A percentile compares a stretch with the other conserved stretches of the same genome.
Evolutionary conservation across 2,329 filamentous ascomycete genomes (phyloP).

Genomic region (Waltergamsia citrina): DNA sequence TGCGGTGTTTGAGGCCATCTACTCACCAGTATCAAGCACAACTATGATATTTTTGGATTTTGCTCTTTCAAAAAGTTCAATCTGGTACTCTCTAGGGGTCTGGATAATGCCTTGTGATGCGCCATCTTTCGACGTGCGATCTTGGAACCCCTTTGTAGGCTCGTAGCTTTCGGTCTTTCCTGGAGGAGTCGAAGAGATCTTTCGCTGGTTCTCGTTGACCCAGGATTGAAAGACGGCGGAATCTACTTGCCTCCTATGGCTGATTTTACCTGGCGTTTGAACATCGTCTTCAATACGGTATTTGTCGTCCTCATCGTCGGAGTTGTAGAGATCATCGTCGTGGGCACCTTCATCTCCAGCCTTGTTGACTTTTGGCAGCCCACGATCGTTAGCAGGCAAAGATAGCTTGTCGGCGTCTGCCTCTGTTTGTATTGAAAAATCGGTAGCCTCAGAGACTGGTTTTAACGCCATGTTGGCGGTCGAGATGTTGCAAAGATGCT

Average conservation of each 20-base stretch:
- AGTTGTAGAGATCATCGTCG: too few species aligned
- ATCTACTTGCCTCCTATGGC: conserved; percentile 38
- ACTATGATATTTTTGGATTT: conserved; percentile 83
- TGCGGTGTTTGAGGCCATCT: too few species aligned
- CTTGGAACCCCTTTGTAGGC: conserved; percentile 19
- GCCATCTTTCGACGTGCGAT: conserved; percentile 25
- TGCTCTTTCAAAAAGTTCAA: conserved; percentile 82
- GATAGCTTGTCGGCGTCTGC: too few species aligned
- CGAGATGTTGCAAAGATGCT: too few species aligned
- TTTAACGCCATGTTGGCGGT: too few species aligned
- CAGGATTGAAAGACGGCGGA: conserved; percentile 38
- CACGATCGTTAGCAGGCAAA: too few species aligned
- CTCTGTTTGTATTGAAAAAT: too few species aligned
- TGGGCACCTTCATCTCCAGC: too few species aligned
- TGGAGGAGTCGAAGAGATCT: conserved; percentile 19
- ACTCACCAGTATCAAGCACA: conserved; percentile 75
- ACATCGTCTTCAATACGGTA: conserved; percentile 18
- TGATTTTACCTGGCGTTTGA: conserved; percentile 24
- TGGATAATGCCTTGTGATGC: conserved; percentile 56
- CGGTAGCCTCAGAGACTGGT: too few species aligned
- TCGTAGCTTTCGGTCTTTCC: conserved; percentile 13
- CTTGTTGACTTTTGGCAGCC: too few species aligned
- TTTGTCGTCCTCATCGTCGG: conserved; percentile 13
- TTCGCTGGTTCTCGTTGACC: conserved; percentile 22
- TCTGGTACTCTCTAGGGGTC: conserved; percentile 80